Conservation (phyloP, 805 yeast genomes). For the Pichia cabralensis region DNA sequence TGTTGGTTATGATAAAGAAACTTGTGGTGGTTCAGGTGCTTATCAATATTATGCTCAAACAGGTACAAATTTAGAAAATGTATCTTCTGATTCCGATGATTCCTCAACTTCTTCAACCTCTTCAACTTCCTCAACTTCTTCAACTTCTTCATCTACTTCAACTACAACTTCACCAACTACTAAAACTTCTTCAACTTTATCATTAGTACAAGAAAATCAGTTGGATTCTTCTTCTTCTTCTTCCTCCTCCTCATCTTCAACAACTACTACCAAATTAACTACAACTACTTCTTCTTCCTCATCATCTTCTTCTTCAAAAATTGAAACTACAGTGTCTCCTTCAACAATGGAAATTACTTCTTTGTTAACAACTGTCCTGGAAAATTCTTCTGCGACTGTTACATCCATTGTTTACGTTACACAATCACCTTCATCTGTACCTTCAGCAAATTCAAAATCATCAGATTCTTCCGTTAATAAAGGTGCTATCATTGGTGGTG, state of each 20-base stretch:
- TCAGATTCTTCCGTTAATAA: slow-evolving; percentile 18
- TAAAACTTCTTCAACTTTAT: slow-evolving; percentile 6
- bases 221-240: slow-evolving; percentile 7
- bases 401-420: slow-evolving; percentile 24
- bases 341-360: slow-evolving; percentile 7
- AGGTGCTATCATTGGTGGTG: slow-evolving; percentile 29
- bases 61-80: slow-evolving; percentile 11
- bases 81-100: neutral
- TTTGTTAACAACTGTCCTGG: slow-evolving; percentile 10
- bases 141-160: slow-evolving; percentile 9
- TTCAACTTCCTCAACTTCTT: slow-evolving; percentile 3
- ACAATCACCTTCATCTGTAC: slow-evolving; percentile 13
- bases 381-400: slow-evolving; percentile 16
- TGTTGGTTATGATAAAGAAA: slow-evolving; percentile 50
- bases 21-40: slow-evolving; percentile 47
- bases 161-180: slow-evolving; percentile 12
- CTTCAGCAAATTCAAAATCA: slow-evolving; percentile 16
- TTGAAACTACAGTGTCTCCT: slow-evolving; percentile 5
- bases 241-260: slow-evolving; percentile 6
- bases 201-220: neutral
- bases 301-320: slow-evolving; percentile 1
- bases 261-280: slow-evolving; percentile 2
- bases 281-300: neutral
- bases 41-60: slow-evolving; percentile 35
- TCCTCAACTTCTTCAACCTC: slow-evolving; percentile 11